Evolutionary conservation across 139 green algal species (phyloP).

Genomic region (Gonium pectorale): DNA sequence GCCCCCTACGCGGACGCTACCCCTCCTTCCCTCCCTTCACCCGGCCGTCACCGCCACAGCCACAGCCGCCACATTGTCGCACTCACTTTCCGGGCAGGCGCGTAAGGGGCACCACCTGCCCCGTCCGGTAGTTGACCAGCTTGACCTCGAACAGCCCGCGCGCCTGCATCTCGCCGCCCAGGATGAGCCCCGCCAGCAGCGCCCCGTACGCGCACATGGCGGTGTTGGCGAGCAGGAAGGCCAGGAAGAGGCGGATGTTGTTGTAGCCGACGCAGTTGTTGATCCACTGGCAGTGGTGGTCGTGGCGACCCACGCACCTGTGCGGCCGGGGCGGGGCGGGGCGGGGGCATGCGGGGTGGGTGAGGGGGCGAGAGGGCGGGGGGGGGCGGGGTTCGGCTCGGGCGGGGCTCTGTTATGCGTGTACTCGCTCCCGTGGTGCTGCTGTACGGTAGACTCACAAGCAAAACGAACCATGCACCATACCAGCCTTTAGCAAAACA

Average conservation of each 20-base stretch:
- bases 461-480: too few species aligned
- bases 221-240: conserved; percentile 60
- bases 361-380: not conserved
- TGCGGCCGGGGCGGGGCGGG: not conserved
- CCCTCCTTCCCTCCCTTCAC: not conserved
- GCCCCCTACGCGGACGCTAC: too few species aligned
- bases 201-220: conserved; percentile 42
- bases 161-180: conserved; percentile 45
- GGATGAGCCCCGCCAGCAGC: conserved; percentile 14
- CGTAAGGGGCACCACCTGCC: not conserved
- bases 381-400: too few species aligned
- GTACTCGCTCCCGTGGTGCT: too few species aligned
- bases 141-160: conserved; percentile 19
- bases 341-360: not conserved
- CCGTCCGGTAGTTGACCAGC: conserved; percentile 34
- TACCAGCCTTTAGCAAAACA: too few species aligned
- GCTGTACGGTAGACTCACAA: too few species aligned
- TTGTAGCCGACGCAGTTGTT: conserved; percentile 81
- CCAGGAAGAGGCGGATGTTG: conserved; percentile 70
- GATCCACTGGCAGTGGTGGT: conserved; percentile 89
- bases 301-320: conserved; percentile 77
- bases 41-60: too few species aligned
- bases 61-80: not conserved
- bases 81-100: conserved; percentile 10
- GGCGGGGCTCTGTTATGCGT: too few species aligned